Evolutionary conservation across 1,284 basidiomycete species (phyloP).

Genomic region (Cutaneotrichosporon dermatis): DNA sequence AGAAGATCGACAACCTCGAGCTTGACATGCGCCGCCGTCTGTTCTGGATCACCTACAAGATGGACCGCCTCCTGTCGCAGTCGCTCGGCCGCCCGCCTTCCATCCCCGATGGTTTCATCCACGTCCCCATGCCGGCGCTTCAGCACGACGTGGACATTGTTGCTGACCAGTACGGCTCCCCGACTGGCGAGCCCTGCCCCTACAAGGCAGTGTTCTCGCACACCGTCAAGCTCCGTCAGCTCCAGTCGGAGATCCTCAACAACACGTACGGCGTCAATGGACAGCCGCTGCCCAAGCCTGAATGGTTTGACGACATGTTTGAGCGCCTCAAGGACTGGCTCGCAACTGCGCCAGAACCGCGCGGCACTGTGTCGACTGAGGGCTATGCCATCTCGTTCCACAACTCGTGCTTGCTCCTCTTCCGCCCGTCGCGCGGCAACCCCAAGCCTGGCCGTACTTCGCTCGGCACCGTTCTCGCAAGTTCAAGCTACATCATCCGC

Average conservation of each 20-base stretch:
- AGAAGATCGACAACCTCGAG: conserved; percentile 47
- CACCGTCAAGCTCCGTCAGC: conserved; percentile 45
- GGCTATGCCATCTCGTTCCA: conserved; percentile 50
- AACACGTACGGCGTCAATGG: conserved; percentile 44
- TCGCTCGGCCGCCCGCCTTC: conserved; percentile 48
- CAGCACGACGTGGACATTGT: conserved; percentile 48
- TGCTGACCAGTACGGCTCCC: conserved; percentile 31
- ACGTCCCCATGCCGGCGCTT: conserved; percentile 40
- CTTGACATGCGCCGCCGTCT: conserved; percentile 49
- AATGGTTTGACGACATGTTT: conserved; percentile 49
- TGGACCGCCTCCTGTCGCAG: conserved; percentile 48
- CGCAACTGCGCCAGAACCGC: conserved; percentile 44
- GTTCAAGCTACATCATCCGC: conserved; percentile 50
- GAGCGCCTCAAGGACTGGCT: conserved; percentile 48
- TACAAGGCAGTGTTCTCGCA: conserved; percentile 49
- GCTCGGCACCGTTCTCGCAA: conserved; percentile 46
- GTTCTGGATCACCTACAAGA: conserved; percentile 50
- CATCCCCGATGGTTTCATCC: conserved; percentile 50
- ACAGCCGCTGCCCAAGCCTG: conserved; percentile 34
- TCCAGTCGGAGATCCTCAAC: conserved; percentile 49
- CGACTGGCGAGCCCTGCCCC: conserved; percentile 41
- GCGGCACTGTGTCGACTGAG: conserved; percentile 47
- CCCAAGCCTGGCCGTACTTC: conserved; percentile 45
- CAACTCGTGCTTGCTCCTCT: conserved; percentile 49
- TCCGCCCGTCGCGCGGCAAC: conserved; percentile 48